phyloP scores from a whole-genome alignment of 768 basidiomycete species.

The Hericium coralloides region DNA sequence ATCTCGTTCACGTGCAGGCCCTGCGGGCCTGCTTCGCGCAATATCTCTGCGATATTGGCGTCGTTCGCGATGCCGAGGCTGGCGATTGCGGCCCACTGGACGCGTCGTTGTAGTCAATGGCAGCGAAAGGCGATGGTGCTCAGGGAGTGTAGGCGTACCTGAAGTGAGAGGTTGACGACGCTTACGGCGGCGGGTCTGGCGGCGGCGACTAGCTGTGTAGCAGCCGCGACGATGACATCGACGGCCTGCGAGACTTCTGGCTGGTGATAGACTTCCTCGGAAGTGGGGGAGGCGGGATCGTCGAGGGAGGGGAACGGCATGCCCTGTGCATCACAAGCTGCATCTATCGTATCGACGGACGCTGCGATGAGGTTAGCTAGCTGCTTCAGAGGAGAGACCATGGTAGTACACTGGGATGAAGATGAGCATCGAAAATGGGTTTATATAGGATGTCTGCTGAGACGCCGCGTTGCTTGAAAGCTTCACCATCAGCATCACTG shows the following conservation, averaged over 20 bases:
- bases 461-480: too few species aligned
- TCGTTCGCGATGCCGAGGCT: background rate
- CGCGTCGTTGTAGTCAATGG: too few species aligned
- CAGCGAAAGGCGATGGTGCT: too few species aligned
- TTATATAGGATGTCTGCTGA: too few species aligned
- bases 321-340: background rate
- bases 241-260: background rate
- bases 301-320: conserved; percentile 1
- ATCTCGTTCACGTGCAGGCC: background rate
- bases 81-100: background rate
- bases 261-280: background rate
- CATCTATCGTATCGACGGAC: background rate
- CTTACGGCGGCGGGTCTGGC: background rate
- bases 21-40: background rate
- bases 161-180: background rate
- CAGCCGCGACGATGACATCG: background rate
- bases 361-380: background rate
- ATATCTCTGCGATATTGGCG: background rate
- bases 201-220: background rate
- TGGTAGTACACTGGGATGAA: too few species aligned
- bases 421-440: too few species aligned
- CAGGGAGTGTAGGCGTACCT: background rate
- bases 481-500: too few species aligned
- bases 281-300: background rate
- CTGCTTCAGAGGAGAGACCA: background rate